These are phyloP conservation scores for Phytopythium montanum DNA, from an alignment of 352 stramenopile species.

Conservation along the genomic window DNA sequence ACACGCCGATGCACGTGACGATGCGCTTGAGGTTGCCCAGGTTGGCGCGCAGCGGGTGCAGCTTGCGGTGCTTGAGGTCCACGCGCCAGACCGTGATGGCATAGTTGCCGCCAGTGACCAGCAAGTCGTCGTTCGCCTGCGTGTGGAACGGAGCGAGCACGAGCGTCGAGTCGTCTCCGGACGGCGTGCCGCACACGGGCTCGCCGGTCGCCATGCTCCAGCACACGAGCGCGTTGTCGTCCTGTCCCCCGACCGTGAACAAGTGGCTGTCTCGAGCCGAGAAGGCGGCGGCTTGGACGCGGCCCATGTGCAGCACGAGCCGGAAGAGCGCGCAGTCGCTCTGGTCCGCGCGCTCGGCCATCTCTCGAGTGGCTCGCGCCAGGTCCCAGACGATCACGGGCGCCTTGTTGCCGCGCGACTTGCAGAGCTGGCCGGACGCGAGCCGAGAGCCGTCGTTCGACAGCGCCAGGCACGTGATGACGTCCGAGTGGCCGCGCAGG, in stretches of 20 bases:
- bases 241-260: conserved; percentile 91
- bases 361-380: conserved; percentile 65
- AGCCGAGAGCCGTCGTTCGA: conserved; percentile 89
- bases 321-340: conserved; percentile 79
- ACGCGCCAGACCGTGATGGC: conserved; percentile 89
- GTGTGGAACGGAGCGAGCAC: conserved; percentile 86
- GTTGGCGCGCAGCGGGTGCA: conserved; percentile 92
- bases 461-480: conserved; percentile 91
- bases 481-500: conserved; percentile 90
- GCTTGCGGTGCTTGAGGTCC: conserved; percentile 88
- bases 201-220: conserved; percentile 91
- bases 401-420: conserved; percentile 92
- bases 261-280: conserved; percentile 86
- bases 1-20: conserved; percentile 92
- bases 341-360: conserved; percentile 59
- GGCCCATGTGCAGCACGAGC: conserved; percentile 94
- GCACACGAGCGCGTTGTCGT: conserved; percentile 97
- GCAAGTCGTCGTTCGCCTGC: conserved; percentile 84
- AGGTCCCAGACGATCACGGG: conserved; percentile 96
- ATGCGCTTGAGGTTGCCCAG: conserved; percentile 93
- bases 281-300: conserved; percentile 93
- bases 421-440: conserved; percentile 89
- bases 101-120: conserved; percentile 95
- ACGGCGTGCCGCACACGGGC: conserved; percentile 91
- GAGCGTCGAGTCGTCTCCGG: conserved; percentile 91